Conservation (phyloP, 352 stramenopile species). For the Phytopythium cucurbitacearum region DNA sequence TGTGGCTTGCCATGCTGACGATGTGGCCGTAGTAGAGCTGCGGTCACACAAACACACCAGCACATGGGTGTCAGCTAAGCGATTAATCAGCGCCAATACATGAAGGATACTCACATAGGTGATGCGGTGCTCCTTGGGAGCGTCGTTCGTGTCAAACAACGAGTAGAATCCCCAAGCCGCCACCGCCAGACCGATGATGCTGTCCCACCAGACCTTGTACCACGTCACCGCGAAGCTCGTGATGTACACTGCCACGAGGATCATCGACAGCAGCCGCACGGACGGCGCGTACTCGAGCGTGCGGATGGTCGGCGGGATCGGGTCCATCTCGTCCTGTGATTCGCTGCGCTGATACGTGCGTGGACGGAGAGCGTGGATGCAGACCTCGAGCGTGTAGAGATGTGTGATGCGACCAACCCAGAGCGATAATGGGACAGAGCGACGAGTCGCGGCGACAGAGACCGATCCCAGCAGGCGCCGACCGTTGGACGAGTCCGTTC, state of each 20-base stretch:
- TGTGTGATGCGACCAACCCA: too few species aligned
- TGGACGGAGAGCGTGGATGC: neutral
- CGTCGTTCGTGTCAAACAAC: conserved; percentile 39
- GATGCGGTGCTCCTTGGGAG: conserved; percentile 33
- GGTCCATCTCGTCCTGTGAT: neutral
- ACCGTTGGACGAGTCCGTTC: too few species aligned
- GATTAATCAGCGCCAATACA: neutral
- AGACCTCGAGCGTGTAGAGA: neutral
- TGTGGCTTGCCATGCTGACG: conserved; percentile 50
- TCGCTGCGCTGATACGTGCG: neutral
- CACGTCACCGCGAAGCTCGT: conserved; percentile 72
- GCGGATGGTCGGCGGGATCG: conserved; percentile 20
- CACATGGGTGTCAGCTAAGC: neutral
- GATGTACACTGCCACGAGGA: conserved; percentile 43
- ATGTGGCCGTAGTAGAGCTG: conserved; percentile 61
- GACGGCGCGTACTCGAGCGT: conserved; percentile 61
- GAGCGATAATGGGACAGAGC: too few species aligned
- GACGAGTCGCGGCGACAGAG: too few species aligned
- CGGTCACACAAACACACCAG: conserved; percentile 2
- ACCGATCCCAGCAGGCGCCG: too few species aligned
- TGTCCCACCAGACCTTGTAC: conserved; percentile 83
- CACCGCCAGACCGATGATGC: conserved; percentile 49
- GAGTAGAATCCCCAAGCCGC: conserved; percentile 47
- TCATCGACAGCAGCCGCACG: conserved; percentile 55
- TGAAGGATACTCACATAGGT: conserved; percentile 12